Evolutionary conservation across 495 filamentous ascomycete species (phyloP).

Genomic region (Copromyces sp.): DNA sequence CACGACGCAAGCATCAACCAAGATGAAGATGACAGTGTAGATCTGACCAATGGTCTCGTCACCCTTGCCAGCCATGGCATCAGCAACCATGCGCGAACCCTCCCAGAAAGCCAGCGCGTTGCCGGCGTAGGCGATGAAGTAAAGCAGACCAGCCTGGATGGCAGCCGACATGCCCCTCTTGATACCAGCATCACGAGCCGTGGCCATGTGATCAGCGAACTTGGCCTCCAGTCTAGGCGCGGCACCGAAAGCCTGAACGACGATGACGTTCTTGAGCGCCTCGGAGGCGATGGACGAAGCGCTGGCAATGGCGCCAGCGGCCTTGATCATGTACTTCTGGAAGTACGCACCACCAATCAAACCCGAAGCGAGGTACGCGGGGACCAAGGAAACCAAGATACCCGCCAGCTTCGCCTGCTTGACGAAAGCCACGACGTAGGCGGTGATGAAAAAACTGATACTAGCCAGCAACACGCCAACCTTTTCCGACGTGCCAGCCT

Average conservation of each 20-base stretch:
- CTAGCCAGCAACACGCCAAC: constrained; percentile 49
- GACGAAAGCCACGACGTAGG: constrained; percentile 54
- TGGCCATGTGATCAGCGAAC: constrained; percentile 59
- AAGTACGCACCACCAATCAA: constrained; percentile 48
- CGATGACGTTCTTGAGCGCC: constrained; percentile 78
- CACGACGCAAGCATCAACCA: constrained; percentile 38
- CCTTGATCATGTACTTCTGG: constrained; percentile 42
- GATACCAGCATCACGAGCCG: constrained; percentile 62
- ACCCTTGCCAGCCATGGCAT: constrained; percentile 39
- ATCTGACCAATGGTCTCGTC: constrained; percentile 14
- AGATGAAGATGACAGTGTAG: constrained; percentile 22
- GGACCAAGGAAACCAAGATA: constrained; percentile 49
- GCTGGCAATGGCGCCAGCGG: constrained; percentile 38
- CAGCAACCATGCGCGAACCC: constrained; percentile 65
- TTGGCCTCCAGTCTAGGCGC: constrained; percentile 71
- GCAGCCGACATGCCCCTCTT: constrained; percentile 58
- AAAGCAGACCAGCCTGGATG: constrained; percentile 66
- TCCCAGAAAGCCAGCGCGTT: constrained; percentile 93
- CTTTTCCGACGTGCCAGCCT: constrained; percentile 54
- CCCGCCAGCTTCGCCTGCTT: constrained; percentile 43
- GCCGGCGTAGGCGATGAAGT: constrained; percentile 71
- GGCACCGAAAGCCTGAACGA: constrained; percentile 77
- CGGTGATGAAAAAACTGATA: constrained; percentile 49
- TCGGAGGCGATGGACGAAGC: constrained; percentile 69
- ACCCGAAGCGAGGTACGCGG: constrained; percentile 54